Base-by-base conservation (phyloP, 805 yeast species). In the Candida saitoana region DNA sequence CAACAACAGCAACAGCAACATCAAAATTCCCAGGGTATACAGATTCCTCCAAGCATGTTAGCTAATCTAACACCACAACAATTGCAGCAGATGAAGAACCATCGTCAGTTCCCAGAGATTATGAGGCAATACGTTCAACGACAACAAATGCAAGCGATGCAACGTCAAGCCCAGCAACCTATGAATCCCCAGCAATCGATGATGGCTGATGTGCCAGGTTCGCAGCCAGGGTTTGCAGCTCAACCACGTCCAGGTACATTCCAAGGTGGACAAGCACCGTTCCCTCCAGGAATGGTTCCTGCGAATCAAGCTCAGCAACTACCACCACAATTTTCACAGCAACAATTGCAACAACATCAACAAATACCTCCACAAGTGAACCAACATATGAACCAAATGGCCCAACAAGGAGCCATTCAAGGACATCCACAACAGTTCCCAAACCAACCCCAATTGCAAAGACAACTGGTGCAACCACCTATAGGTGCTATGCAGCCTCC, bases 51-150 rank as follows among this genome's bases (percentile, higher is more conserved):
- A 4, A 63, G 59, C 38, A 29, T 47, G 39, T 42, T 61, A 11
- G 56, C 61, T 5, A 64, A 65, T 39, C 50, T 68, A 31, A 54
- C 68, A 17, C 71, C 74, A 17, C 71, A 68, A 49, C 74, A 66
- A 42, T 57, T 67, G 34, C 73, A 68, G 47, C 72, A 65, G 43
- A 53, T 67, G 43, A 63, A 63, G 45, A 64, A 55, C 47, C 74
- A 68, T 49, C 71, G 73, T 3, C 74, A 68, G 47, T 63, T 65
- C 41, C 74, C 64, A 49, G 64, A 63, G 24, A 64, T 66, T 46
- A 56, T 72, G 59, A 53, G 65, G 38, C 60, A 57, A 46, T 68
- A 67, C 55, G 56, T 65, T 47, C 73, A 64, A 48, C 53, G 65
- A 36, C 74, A 62, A 44, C 77, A 65, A 49, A 58, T 53, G 46